A percentile compares a stretch with the other conserved stretches of the same genome.
Evolutionary conservation across 306 rosid species (phyloP).

Genomic region (Abrus pulchellus): DNA sequence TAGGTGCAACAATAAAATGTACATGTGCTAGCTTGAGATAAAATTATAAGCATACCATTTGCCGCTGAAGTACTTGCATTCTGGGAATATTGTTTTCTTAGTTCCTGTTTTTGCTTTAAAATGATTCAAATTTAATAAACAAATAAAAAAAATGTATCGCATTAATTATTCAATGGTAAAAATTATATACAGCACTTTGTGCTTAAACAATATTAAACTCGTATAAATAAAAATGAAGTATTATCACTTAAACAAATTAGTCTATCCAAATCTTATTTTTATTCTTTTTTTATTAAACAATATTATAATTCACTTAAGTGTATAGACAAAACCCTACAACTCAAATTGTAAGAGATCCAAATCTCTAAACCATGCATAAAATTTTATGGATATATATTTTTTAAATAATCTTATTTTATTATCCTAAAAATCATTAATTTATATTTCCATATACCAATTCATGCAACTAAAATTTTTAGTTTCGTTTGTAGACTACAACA

Average conservation of each 20-base stretch:
- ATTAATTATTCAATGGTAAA: not conserved
- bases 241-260: too few relatives aligned
- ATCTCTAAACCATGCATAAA: not conserved
- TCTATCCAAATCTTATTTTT: too few relatives aligned
- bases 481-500: not conserved
- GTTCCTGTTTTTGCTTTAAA: conserved; percentile 26
- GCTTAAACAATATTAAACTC: too few relatives aligned
- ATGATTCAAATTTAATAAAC: not conserved
- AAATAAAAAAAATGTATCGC: not conserved
- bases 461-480: not conserved
- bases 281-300: too few relatives aligned
- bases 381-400: not conserved
- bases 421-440: not conserved
- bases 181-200: too few relatives aligned
- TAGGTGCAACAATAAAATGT: not conserved
- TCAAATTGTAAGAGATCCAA: too few relatives aligned
- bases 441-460: not conserved
- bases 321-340: too few relatives aligned
- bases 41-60: conserved; percentile 41
- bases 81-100: not conserved
- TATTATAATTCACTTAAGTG: too few relatives aligned
- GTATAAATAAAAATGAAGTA: too few relatives aligned
- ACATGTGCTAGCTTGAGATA: conserved; percentile 3
- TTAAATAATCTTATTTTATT: not conserved
- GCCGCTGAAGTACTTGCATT: conserved; percentile 1